phyloP scores from a whole-genome alignment of 31 red algal species.

The Endocladia muricata region DNA sequence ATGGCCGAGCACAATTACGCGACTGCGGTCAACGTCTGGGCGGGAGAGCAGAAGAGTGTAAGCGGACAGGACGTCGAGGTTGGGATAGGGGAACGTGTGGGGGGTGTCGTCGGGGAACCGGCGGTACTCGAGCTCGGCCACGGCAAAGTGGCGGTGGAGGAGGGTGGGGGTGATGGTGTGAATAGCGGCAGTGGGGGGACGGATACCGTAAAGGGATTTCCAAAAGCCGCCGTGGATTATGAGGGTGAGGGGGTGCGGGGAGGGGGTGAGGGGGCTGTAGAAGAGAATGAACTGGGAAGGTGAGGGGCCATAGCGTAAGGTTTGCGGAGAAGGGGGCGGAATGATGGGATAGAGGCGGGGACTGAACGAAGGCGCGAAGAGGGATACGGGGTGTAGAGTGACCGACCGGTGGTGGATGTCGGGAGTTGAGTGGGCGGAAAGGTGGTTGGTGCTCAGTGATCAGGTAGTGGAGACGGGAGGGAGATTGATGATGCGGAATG shows the following conservation, averaged over 20 bases:
- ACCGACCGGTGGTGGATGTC: not conserved
- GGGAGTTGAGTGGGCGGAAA: not conserved
- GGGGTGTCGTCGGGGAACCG: constrained; percentile 6
- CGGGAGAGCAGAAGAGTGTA: not conserved
- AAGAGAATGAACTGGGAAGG: constrained; percentile 30
- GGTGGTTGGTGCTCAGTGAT: not conserved
- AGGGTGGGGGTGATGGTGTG: constrained; percentile 39
- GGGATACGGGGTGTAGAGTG: not conserved
- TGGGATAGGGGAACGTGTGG: constrained; percentile 53
- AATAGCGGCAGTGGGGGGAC: constrained; percentile 40
- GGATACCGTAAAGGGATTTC: constrained; percentile 43
- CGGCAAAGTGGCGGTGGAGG: not conserved
- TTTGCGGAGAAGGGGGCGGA: not conserved
- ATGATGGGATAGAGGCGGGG: not conserved
- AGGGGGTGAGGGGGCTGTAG: not conserved
- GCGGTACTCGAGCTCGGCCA: constrained; percentile 61
- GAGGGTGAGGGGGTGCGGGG: constrained; percentile 18
- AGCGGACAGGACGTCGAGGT: constrained; percentile 41
- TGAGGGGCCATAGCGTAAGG: not conserved
- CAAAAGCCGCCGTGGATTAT: constrained; percentile 78
- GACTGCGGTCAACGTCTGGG: not conserved
- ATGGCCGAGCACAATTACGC: constrained; percentile 47
- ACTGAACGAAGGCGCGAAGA: not conserved
- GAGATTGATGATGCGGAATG: not conserved
- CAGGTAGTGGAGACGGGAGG: not conserved